A percentile compares a stretch with the other conserved stretches of the same genome.
Evolutionary conservation across 345 rosid genomes (phyloP).

Genomic region (Excoecaria agallocha): DNA sequence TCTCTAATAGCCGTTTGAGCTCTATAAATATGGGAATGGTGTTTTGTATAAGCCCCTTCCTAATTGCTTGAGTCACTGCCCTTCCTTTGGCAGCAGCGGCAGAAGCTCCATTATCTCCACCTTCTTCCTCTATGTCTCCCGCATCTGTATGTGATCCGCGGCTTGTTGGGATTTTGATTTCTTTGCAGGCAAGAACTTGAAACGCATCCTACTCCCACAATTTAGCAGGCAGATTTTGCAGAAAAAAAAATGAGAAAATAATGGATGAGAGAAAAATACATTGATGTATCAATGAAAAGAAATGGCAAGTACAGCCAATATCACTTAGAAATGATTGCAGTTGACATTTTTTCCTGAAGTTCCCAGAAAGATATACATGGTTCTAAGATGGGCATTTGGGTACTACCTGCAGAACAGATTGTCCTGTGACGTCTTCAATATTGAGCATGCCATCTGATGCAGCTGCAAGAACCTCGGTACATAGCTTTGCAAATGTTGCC

Average conservation of each 20-base stretch:
- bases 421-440: slow-evolving; percentile 66
- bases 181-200: slow-evolving; percentile 82
- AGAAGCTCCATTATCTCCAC: slow-evolving; percentile 39
- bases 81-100: slow-evolving; percentile 69
- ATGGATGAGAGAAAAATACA: not conserved
- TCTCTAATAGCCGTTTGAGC: slow-evolving; percentile 81
- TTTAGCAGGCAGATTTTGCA: not conserved
- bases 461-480: slow-evolving; percentile 92
- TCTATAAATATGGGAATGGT: slow-evolving; percentile 94
- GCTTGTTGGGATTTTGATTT: slow-evolving; percentile 56
- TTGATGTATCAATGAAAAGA: not conserved
- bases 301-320: not conserved
- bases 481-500: slow-evolving; percentile 94
- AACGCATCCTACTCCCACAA: slow-evolving; percentile 69
- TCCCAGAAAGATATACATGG: not conserved
- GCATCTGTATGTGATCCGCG: slow-evolving; percentile 47
- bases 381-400: not conserved
- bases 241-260: not conserved
- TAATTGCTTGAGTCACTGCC: slow-evolving; percentile 83
- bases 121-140: slow-evolving; percentile 61
- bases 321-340: not conserved
- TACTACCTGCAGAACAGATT: slow-evolving; percentile 81
- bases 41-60: slow-evolving; percentile 85
- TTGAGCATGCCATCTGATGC: slow-evolving; percentile 88
- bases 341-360: not conserved